Conservation (phyloP, 371 early-diverging fungal genomes). For the Apophysomyces ossiformis region DNA sequence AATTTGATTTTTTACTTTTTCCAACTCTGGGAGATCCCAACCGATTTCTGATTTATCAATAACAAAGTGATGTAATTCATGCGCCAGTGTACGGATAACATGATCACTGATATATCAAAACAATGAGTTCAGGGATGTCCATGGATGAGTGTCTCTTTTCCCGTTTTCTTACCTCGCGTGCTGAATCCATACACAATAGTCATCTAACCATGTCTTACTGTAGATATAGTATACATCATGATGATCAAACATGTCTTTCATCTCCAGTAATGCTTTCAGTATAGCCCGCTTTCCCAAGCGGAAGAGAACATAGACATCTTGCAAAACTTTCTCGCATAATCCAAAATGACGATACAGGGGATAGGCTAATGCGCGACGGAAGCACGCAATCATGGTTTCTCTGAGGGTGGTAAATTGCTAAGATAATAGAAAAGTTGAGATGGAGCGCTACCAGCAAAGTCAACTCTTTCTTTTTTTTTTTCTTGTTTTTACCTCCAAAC, state of each 20-base stretch:
- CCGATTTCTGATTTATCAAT: constrained; percentile 70
- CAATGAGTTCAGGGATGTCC: no score
- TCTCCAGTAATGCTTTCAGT: constrained; percentile 76
- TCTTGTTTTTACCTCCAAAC: constrained; percentile 65
- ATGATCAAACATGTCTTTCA: constrained; percentile 80
- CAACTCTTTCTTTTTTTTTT: neutral
- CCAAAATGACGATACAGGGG: constrained; percentile 85
- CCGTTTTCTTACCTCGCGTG: constrained; percentile 53
- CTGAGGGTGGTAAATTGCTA: constrained; percentile 70
- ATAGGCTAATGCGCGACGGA: constrained; percentile 82
- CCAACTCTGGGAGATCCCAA: constrained; percentile 79
- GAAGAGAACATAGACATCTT: constrained; percentile 85
- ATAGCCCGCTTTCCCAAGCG: constrained; percentile 84
- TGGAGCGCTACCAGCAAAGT: neutral
- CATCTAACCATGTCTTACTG: constrained; percentile 87
- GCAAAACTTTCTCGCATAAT: constrained; percentile 69
- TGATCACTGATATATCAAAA: constrained; percentile 56
- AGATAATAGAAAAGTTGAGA: neutral
- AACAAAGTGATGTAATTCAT: constrained; percentile 75
- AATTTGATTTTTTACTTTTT: constrained; percentile 43
- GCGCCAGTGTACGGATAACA: constrained; percentile 73
- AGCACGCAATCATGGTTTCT: constrained; percentile 65
- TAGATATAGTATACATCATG: constrained; percentile 89
- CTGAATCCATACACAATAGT: constrained; percentile 98
- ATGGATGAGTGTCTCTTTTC: no score